Base-by-base conservation (phyloP, 306 rosid species). In the Leucaena leucocephala region DNA sequence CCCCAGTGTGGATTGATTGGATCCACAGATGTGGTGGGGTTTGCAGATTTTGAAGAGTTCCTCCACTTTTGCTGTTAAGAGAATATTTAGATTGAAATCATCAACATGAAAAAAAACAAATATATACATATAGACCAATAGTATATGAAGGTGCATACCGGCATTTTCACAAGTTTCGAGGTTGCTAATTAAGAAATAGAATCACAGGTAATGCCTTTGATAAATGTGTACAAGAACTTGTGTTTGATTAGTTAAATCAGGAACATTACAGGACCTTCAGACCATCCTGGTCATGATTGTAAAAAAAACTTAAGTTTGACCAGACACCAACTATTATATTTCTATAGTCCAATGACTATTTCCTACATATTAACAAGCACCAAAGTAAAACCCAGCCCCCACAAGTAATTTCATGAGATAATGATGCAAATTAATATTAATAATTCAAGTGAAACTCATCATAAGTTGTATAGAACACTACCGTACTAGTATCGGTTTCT, bases 1-100 rank as follows among this genome's bases (percentile, higher is more conserved):
- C 99, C 99, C 99, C 98, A 93, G 7, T 83, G 97, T 21, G 97
- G 97, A 79, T 93, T 83, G 85, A 80, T 89, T 54, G 96, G 94
- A 75, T 93, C 98, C 91, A 89, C 87, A 73, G 91, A 83, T 45
- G 97, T 88, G 55, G 54, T 87, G 19, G 73, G 73, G 33, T 88
- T 85, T 39, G 79, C 84, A 14, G 91, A 65, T 81, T 88, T 93
- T 21, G 94, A 78, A 17, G 92, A 49, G 86, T 82, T 91, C 89
- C 78, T 91, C 93, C 92, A 78, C n/a, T 82, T 85, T 85, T 85
- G 85, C 97, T 91, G 86, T 79, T 67, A 55, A n/a, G 69, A 4
- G 65, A 38, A 74, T 40, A 7, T 63, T 9, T 74, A 48, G 82
- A 39, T 73, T 27, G 42, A 38, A 38, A 71, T 22, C 35, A 61